Evolutionary conservation across 2,329 filamentous ascomycete genomes (phyloP).

Genomic region (Botrytis hyacinthi): DNA sequence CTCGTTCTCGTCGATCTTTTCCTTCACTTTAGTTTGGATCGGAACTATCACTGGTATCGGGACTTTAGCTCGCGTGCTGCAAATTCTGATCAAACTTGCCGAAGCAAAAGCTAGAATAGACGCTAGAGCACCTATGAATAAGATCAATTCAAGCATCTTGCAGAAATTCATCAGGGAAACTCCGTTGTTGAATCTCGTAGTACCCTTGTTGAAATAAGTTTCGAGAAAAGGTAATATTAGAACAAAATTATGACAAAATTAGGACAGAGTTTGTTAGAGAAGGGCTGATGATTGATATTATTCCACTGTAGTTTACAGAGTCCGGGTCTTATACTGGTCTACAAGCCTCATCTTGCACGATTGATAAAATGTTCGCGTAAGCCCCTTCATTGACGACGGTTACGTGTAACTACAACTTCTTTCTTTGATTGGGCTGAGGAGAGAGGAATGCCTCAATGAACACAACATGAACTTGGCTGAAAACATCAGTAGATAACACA

Average conservation of each 20-base stretch:
- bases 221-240: not conserved
- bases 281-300: not conserved
- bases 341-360: not conserved
- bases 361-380: not conserved
- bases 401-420: not conserved
- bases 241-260: too few relatives aligned
- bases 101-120: slow-evolving; percentile 2
- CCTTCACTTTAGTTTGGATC: not conserved
- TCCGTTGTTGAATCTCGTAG: slow-evolving; percentile 9
- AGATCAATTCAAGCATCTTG: slow-evolving; percentile 6
- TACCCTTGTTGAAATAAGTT: not conserved
- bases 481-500: not conserved
- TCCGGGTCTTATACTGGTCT: not conserved
- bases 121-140: slow-evolving; percentile 1
- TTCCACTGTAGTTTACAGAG: not conserved
- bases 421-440: not conserved
- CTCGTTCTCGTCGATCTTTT: slow-evolving; percentile 2
- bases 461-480: not conserved
- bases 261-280: not conserved
- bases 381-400: not conserved
- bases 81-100: not conserved
- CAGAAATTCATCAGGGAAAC: not conserved
- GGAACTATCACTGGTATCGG: not conserved
- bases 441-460: not conserved
- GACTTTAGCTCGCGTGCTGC: not conserved